Conservation (phyloP, 208 protist species). For the Acanthamoeba rhysodes region DNA sequence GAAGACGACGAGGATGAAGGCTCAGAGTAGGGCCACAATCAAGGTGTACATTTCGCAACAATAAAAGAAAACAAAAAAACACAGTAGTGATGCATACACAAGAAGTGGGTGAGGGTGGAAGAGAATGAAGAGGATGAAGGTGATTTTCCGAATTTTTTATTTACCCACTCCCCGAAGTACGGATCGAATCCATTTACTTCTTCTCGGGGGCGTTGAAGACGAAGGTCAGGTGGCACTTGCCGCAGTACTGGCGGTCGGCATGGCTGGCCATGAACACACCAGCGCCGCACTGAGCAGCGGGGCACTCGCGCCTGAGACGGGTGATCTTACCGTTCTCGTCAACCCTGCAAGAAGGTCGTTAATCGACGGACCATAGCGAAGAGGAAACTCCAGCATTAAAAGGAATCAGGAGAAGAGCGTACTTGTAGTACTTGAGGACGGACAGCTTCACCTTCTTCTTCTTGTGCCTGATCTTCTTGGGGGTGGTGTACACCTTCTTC, state of each 20-base stretch:
- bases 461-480: constrained; percentile 99
- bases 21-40: not conserved
- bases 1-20: not conserved
- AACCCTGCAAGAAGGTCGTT: too few species aligned
- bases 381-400: constrained; percentile 79
- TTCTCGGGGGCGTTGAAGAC: constrained; percentile 53
- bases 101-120: too few species aligned
- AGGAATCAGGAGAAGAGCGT: constrained; percentile 86
- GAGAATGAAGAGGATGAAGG: too few species aligned
- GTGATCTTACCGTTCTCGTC: constrained; percentile 98
- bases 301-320: constrained; percentile 97
- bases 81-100: too few species aligned
- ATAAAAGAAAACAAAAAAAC: too few species aligned
- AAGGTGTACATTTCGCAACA: not conserved
- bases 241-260: constrained; percentile 99
- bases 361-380: too few species aligned
- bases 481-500: constrained; percentile 99
- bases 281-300: constrained; percentile 96
- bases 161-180: constrained; percentile 10
- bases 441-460: constrained; percentile 99
- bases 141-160: constrained; percentile 21
- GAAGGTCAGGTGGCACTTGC: constrained; percentile 95
- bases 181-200: constrained; percentile 43
- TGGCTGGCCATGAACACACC: constrained; percentile 99
- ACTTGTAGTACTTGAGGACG: constrained; percentile 99